Evolutionary conservation across 2,329 filamentous ascomycete species (phyloP).

Genomic region (Colletotrichum aenigma): DNA sequence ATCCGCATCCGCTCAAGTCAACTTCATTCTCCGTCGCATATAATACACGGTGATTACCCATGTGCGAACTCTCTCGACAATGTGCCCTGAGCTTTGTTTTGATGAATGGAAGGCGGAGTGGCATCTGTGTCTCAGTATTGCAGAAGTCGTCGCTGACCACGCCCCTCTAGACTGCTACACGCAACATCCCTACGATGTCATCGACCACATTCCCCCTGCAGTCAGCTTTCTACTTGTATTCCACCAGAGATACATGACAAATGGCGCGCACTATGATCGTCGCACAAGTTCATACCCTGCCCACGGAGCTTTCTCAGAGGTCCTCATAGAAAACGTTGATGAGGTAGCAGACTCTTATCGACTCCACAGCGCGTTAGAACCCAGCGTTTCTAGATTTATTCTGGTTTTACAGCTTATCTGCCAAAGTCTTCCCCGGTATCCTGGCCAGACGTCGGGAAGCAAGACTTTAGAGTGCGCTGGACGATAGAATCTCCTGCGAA

Average conservation of each 20-base stretch:
- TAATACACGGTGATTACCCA: neutral
- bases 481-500: rapidly evolving
- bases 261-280: rapidly evolving
- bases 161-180: neutral
- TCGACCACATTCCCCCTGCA: neutral
- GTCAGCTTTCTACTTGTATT: neutral
- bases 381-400: no score
- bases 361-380: no score
- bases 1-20: neutral
- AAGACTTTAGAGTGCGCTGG: rapidly evolving
- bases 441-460: rapidly evolving
- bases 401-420: no score
- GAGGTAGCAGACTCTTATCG: neutral
- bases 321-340: neutral
- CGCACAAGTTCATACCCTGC: rapidly evolving
- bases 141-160: neutral
- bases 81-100: neutral
- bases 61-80: rapidly evolving
- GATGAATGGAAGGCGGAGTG: rapidly evolving
- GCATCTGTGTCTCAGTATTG: rapidly evolving
- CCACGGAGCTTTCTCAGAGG: neutral
- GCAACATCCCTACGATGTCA: neutral
- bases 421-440: neutral
- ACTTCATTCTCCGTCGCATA: neutral
- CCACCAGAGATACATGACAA: rapidly evolving